Conservation (phyloP, 2,329 filamentous ascomycete species). For the Aspergillus novofumigatus region DNA sequence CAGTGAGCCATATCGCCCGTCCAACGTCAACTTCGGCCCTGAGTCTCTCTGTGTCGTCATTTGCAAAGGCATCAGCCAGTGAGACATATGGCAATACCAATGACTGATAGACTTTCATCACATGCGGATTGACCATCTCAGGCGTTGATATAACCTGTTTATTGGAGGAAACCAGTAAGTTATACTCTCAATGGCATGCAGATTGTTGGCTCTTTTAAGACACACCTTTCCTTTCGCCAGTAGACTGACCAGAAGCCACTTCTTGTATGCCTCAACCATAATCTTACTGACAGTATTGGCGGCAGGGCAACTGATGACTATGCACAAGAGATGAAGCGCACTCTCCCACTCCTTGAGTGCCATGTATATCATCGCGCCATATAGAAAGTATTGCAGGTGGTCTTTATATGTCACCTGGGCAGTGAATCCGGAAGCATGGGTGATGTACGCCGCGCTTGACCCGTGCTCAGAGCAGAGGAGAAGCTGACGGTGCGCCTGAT, state of each 20-base stretch:
- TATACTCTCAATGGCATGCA: not conserved
- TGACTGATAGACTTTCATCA: conserved; percentile 54
- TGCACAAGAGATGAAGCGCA: conserved; percentile 59
- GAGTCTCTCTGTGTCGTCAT: conserved; percentile 55
- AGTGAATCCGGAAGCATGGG: conserved; percentile 35
- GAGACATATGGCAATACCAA: conserved; percentile 67
- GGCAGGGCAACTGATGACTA: conserved; percentile 64
- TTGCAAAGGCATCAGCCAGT: conserved; percentile 66
- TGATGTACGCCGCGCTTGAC: conserved; percentile 33
- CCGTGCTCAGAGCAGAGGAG: conserved; percentile 29
- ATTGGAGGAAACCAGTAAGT: conserved; percentile 6
- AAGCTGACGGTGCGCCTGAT: conserved; percentile 19
- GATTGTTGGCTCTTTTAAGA: not conserved
- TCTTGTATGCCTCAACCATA: conserved; percentile 88
- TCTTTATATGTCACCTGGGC: conserved; percentile 37
- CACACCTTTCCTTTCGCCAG: conserved; percentile 61
- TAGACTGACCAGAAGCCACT: conserved; percentile 76
- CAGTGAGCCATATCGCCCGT: conserved; percentile 56
- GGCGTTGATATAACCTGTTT: conserved; percentile 49
- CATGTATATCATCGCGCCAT: conserved; percentile 63
- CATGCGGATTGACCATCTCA: conserved; percentile 49
- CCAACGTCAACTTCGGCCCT: conserved; percentile 61
- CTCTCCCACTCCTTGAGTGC: conserved; percentile 58
- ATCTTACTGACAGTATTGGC: conserved; percentile 64
- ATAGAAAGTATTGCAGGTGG: conserved; percentile 62